These are phyloP conservation scores for Solanum habrochaites DNA, from an alignment of 257 asterid species.

Conservation along the genomic window DNA sequence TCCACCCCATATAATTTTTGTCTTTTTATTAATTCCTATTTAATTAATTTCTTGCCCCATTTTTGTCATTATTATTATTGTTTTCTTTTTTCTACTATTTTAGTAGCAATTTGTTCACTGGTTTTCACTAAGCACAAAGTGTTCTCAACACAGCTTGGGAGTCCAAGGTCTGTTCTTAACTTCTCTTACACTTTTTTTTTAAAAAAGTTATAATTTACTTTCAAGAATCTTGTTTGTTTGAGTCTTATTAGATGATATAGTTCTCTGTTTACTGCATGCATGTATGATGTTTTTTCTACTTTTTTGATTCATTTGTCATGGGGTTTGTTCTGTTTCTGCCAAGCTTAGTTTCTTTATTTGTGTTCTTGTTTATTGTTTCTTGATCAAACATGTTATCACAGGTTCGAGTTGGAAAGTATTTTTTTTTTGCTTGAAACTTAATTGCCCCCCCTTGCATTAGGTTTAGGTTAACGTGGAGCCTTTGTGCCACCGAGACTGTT, in stretches of 20 bases:
- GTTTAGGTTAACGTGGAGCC: neutral
- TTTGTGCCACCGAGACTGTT: neutral
- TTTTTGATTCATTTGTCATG: neutral
- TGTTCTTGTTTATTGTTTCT: neutral
- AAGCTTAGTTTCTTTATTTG: neutral
- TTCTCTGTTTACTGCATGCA: neutral
- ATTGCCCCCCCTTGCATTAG: too few species aligned
- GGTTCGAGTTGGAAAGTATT: neutral
- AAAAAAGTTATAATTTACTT: neutral
- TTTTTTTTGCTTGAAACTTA: too few species aligned
- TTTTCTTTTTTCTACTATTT: constrained; percentile 20
- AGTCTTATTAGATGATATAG: neutral
- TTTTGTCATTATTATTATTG: constrained; percentile 24
- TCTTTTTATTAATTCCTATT: constrained; percentile 31
- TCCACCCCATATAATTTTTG: constrained; percentile 28
- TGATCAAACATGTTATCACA: neutral
- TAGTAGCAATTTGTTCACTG: constrained; percentile 33
- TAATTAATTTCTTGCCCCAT: constrained; percentile 5
- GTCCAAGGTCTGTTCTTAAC: constrained; percentile 31
- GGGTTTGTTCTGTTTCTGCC: neutral
- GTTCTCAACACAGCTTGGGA: constrained; percentile 22
- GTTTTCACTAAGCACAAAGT: constrained; percentile 23
- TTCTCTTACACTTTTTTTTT: constrained; percentile 1
- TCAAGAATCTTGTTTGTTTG: neutral
- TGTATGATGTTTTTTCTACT: neutral